phyloP scores from a whole-genome alignment of 805 yeast genomes.

The Maudiozyma turicensis region DNA sequence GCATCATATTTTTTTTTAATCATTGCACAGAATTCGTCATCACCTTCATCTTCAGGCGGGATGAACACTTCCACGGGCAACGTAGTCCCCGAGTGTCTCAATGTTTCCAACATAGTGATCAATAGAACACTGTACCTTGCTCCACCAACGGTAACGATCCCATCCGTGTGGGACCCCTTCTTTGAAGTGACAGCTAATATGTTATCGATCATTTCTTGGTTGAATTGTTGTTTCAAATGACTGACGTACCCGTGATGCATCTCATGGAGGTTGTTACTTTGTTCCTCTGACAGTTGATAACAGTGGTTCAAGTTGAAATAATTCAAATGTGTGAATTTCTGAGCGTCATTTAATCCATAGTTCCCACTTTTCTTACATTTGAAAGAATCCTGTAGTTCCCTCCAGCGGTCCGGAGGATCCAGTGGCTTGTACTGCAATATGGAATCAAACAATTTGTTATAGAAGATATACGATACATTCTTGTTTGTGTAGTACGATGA shows the following conservation, averaged over 20 bases:
- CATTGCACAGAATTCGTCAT: slow-evolving; percentile 52
- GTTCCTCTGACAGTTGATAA: slow-evolving; percentile 14
- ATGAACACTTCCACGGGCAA: slow-evolving; percentile 77
- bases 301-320: slow-evolving; percentile 16
- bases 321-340: slow-evolving; percentile 13
- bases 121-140: slow-evolving; percentile 59
- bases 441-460: neutral
- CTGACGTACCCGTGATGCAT: neutral
- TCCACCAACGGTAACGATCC: slow-evolving; percentile 66
- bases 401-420: neutral
- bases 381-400: slow-evolving; percentile 1
- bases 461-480: neutral
- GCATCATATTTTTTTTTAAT: slow-evolving; percentile 59
- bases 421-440: neutral
- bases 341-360: slow-evolving; percentile 12
- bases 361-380: slow-evolving; percentile 15
- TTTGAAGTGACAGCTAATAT: neutral
- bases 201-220: neutral
- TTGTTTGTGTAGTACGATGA: neutral
- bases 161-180: slow-evolving; percentile 28
- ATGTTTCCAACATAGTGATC: slow-evolving; percentile 40
- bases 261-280: slow-evolving; percentile 1
- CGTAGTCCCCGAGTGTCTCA: slow-evolving; percentile 56
- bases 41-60: slow-evolving; percentile 58
- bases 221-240: no score